These are phyloP conservation scores for Eucalyptus sp. DNA, from an alignment of 345 rosid species.

Conservation along the genomic window DNA sequence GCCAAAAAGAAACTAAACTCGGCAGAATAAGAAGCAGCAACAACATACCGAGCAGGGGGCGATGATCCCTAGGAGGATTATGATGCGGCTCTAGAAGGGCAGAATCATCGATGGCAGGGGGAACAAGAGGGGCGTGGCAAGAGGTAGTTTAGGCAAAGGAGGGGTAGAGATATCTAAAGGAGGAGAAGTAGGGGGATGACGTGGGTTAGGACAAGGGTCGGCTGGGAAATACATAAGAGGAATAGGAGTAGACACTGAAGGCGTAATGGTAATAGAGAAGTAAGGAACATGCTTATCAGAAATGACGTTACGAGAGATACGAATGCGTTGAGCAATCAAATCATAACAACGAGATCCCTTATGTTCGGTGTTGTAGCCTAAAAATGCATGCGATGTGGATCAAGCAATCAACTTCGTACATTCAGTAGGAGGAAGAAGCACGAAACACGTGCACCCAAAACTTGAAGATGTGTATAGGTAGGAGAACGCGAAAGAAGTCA, in stretches of 20 bases:
- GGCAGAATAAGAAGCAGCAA: too few relatives aligned
- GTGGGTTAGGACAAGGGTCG: background rate
- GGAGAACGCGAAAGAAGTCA: background rate
- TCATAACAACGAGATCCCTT: background rate
- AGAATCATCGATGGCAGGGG: too few relatives aligned
- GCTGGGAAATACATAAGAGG: background rate
- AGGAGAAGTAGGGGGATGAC: too few relatives aligned
- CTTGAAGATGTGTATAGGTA: background rate
- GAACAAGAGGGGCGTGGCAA: too few relatives aligned
- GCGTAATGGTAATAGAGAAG: background rate
- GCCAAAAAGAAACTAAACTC: too few relatives aligned
- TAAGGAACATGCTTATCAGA: background rate
- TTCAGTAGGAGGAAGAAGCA: background rate
- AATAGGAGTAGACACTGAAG: background rate
- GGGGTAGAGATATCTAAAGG: background rate
- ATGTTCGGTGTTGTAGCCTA: background rate
- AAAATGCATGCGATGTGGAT: background rate
- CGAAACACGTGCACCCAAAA: background rate
- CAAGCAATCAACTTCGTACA: background rate
- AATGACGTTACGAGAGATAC: background rate
- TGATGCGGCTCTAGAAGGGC: too few relatives aligned
- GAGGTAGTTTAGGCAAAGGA: background rate
- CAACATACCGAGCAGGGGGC: too few relatives aligned
- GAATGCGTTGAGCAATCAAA: too few relatives aligned
- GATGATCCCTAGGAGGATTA: too few relatives aligned